Percentiles rank a stretch among this genome's conserved stretches.
Evolutionary conservation across 1,139 yeast species (phyloP).

Genomic region (Hansenula sp.): DNA sequence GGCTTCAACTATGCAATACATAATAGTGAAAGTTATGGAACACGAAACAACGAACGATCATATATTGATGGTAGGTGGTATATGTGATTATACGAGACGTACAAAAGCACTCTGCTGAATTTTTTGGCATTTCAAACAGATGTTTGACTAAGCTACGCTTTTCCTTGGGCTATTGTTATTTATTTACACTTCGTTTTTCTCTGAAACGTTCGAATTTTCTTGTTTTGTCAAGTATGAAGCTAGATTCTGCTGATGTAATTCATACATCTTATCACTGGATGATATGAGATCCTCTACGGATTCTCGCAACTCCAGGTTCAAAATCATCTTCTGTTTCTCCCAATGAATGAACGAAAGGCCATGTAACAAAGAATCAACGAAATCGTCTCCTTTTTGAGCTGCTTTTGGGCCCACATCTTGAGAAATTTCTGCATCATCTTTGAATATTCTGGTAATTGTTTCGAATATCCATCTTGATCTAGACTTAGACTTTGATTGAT

Average conservation of each 20-base stretch:
- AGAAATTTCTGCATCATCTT: neutral
- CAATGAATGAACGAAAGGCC: conserved; percentile 50
- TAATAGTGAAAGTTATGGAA: too few species aligned
- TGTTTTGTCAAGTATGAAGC: neutral
- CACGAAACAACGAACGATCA: too few species aligned
- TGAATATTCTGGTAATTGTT: neutral
- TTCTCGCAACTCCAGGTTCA: conserved; percentile 14
- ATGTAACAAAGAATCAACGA: conserved; percentile 57
- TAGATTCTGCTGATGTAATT: neutral
- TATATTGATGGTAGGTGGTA: too few species aligned
- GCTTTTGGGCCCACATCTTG: conserved; percentile 9
- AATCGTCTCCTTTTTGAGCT: conserved; percentile 51
- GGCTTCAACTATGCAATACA: too few species aligned
- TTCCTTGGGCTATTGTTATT: too few species aligned
- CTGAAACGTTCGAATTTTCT: too few species aligned
- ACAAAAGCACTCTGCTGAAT: too few species aligned
- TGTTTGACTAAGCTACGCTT: too few species aligned
- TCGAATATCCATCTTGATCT: neutral
- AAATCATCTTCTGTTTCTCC: conserved; percentile 31
- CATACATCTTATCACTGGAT: conserved; percentile 13
- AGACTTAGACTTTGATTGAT: neutral
- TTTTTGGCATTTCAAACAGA: too few species aligned
- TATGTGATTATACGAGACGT: too few species aligned
- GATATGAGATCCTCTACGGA: conserved; percentile 13
- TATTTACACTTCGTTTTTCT: too few species aligned